A percentile compares a stretch with the other conserved stretches of the same genome.
These are phyloP conservation scores for Coemansia sp. DNA, from an alignment of 192 early-diverging fungal species.

Conservation along the genomic window DNA sequence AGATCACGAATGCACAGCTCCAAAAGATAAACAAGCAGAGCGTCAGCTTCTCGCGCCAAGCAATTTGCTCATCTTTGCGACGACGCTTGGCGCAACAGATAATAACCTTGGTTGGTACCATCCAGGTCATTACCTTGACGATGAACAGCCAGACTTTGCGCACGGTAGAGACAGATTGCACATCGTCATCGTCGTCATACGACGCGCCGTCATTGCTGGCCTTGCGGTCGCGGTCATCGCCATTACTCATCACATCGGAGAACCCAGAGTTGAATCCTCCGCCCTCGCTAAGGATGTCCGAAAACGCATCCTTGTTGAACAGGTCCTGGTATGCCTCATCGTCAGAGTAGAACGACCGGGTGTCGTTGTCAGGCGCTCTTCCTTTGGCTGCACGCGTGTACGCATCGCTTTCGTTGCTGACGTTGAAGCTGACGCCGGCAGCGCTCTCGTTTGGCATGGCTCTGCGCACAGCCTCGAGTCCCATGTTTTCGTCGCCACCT, in stretches of 20 bases:
- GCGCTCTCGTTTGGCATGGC: conserved; percentile 7
- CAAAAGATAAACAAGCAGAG: conserved; percentile 79
- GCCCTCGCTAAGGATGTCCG: conserved; percentile 42
- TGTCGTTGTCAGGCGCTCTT: conserved; percentile 38
- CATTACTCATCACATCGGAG: conserved; percentile 42
- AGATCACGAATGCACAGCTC: conserved; percentile 73
- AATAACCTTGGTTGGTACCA: conserved; percentile 73
- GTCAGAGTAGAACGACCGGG: conserved; percentile 54
- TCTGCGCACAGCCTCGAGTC: conserved; percentile 15
- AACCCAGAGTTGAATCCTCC: conserved; percentile 44
- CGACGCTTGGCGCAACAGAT: conserved; percentile 71
- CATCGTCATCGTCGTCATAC: conserved; percentile 39
- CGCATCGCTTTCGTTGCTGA: conserved; percentile 20
- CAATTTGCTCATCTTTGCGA: conserved; percentile 74
- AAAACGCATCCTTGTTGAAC: conserved; percentile 52
- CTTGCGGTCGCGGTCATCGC: conserved; percentile 18
- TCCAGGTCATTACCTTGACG: conserved; percentile 60
- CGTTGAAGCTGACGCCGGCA: conserved; percentile 31
- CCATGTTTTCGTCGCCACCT: conserved; percentile 35
- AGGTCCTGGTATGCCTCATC: conserved; percentile 51
- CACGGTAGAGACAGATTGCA: conserved; percentile 56
- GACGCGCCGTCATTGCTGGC: conserved; percentile 11
- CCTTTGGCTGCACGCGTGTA: conserved; percentile 33
- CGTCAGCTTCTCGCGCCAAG: conserved; percentile 96
- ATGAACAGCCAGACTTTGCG: conserved; percentile 78